A percentile compares a stretch with the other conserved stretches of the same genome.
phyloP scores from a whole-genome alignment of 2,329 filamentous ascomycete genomes.

The Ascomycota sp. region DNA sequence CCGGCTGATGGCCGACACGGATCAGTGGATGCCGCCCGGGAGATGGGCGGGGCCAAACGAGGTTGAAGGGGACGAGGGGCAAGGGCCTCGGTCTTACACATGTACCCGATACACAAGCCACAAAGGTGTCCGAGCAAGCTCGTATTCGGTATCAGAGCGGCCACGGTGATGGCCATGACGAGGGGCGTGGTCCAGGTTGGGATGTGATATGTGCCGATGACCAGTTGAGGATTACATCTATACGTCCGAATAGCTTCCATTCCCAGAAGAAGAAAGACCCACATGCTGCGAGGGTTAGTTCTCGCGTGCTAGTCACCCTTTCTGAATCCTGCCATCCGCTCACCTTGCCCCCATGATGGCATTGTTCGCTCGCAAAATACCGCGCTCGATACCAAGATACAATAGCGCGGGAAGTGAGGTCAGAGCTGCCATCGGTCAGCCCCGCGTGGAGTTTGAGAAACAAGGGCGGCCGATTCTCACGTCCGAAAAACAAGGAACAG shows the following conservation, averaged over 20 bases:
- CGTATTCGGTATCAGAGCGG: constrained; percentile 58
- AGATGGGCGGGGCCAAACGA: too few species aligned
- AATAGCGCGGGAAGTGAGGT: constrained; percentile 64
- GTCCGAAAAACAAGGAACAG: constrained; percentile 74
- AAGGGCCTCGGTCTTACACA: constrained; percentile 36
- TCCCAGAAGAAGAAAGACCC: constrained; percentile 76
- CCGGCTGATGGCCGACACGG: constrained; percentile 33
- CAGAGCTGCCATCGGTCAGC: constrained; percentile 29
- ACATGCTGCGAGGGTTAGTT: constrained; percentile 39
- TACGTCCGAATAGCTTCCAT: constrained; percentile 76
- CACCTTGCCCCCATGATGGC: constrained; percentile 69
- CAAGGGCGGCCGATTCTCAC: constrained; percentile 32
- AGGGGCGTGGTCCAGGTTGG: constrained; percentile 86
- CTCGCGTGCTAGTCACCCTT: neutral
- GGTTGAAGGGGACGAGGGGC: neutral
- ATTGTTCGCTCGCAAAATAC: constrained; percentile 50
- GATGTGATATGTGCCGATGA: constrained; percentile 41
- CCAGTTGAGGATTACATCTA: constrained; percentile 59
- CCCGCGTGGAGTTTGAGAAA: too few species aligned
- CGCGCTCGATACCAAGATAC: constrained; percentile 62
- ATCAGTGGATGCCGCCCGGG: neutral
- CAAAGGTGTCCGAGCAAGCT: constrained; percentile 76
- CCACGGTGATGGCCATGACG: constrained; percentile 52
- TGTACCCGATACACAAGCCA: constrained; percentile 66
- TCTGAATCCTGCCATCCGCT: constrained; percentile 5